Evolutionary conservation across 1,284 basidiomycete species (phyloP).

Genomic region (Apiotrichum gracile): DNA sequence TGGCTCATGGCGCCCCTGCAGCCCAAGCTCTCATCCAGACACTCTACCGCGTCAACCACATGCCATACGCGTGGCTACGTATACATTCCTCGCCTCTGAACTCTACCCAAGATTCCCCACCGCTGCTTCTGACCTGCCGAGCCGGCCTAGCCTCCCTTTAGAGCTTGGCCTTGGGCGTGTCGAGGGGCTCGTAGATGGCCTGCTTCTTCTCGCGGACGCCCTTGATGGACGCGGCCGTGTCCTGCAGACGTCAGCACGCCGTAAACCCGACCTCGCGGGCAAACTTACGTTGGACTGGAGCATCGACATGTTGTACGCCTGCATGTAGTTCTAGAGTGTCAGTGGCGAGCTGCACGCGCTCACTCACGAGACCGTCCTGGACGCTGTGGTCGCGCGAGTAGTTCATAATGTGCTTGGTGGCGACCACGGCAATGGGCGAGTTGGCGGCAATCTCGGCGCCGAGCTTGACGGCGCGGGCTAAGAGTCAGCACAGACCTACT

Average conservation of each 20-base stretch:
- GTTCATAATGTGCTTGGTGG: conserved; percentile 69
- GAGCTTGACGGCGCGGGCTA: conserved; percentile 58
- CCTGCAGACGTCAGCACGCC: conserved; percentile 30
- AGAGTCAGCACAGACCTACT: background rate
- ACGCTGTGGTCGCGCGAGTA: conserved; percentile 6
- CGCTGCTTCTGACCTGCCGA: background rate
- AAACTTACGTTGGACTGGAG: background rate
- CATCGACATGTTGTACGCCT: conserved; percentile 60
- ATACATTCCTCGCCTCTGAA: too few relatives aligned
- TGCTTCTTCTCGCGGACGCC: conserved; percentile 46
- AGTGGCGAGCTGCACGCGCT: background rate
- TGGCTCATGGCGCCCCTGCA: too few relatives aligned
- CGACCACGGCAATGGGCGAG: conserved; percentile 71
- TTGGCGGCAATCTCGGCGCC: conserved; percentile 67
- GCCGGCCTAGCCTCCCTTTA: background rate
- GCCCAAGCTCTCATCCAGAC: too few relatives aligned
- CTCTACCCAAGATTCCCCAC: too few relatives aligned
- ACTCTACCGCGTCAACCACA: too few relatives aligned
- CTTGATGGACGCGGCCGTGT: conserved; percentile 47
- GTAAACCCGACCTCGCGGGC: background rate
- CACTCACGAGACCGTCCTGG: background rate
- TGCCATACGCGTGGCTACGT: too few relatives aligned
- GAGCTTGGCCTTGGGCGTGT: conserved; percentile 3
- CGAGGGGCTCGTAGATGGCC: conserved; percentile 29
- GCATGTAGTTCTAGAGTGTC: conserved; percentile 54